Evolutionary conservation across 805 yeast species (phyloP).

Genomic region (Lipomyces lipofer): DNA sequence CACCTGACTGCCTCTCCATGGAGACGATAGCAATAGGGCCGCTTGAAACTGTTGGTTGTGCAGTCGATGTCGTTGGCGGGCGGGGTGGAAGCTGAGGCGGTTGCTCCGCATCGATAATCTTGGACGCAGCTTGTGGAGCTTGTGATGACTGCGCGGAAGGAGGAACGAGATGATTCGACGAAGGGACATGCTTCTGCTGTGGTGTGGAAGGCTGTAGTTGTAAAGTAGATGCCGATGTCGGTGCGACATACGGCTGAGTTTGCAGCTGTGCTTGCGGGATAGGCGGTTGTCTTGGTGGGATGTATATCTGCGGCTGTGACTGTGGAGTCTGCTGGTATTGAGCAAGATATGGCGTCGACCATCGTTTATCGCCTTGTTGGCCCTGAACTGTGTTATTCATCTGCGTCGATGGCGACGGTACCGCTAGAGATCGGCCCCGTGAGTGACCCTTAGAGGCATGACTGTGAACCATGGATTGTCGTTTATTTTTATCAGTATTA

Average conservation of each 20-base stretch:
- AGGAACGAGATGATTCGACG: too few species aligned
- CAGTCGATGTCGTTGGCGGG: not conserved
- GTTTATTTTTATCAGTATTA: too few species aligned
- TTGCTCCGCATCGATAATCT: not conserved
- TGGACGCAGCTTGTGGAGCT: too few species aligned
- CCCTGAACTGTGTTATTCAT: too few species aligned
- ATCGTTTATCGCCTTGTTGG: not conserved
- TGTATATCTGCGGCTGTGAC: not conserved
- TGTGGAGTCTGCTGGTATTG: not conserved
- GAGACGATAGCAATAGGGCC: conserved; percentile 14
- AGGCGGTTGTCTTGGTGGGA: not conserved
- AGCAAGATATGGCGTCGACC: not conserved
- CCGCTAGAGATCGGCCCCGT: not conserved
- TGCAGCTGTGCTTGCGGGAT: not conserved
- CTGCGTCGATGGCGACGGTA: not conserved
- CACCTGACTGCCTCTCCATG: conserved; percentile 10
- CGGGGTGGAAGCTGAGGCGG: conserved; percentile 6
- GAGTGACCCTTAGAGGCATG: not conserved
- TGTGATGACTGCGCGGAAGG: too few species aligned
- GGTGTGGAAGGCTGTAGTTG: not conserved
- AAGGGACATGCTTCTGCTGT: too few species aligned
- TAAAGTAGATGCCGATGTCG: not conserved
- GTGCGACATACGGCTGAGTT: not conserved
- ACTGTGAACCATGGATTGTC: too few species aligned
- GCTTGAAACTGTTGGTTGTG: conserved; percentile 1